Evolutionary conservation across 73 alveolate genomes (phyloP), one percentile per base, ranked within the genome.

Genomic region (Paramecium octaurelia): DNA sequence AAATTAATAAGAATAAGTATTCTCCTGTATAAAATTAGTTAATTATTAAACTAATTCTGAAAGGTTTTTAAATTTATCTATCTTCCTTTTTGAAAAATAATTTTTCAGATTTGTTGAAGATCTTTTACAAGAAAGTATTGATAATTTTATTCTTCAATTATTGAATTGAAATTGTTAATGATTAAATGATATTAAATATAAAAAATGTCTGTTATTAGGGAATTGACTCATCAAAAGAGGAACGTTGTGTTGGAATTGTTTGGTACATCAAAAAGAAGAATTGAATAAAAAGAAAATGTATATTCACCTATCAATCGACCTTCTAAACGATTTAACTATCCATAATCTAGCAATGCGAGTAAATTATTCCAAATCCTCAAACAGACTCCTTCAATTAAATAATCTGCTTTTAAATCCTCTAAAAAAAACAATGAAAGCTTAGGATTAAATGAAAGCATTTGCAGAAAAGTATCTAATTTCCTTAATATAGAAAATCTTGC

Each of bases 201-300:
- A 29, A 35, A 71, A 71, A 80, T 80, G 91, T 80, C 91, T 80
- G 91, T 80, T 80, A 80, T 80, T 80, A 42, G 91, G 16, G 91
- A 80, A 40, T 42, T 80, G 73, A 43, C 54, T 80, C 91, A 80
- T 80, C 23, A 42, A 36, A 80, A 80, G 27, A 80, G 54, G 44
- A 80, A 80, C 46, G 69, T 80, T 4, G 91, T 80, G 12, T 35
- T 80, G 11, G 91, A 80, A 21, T 64, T 80, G 29, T 80, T 80
- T 80, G 91, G 91, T 20, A 80, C 46, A 21, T 80, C 91, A 8
- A 80, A 80, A 43, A 80, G 44, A 36, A 36, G 48, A 20, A n/a
- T 44, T 14, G 46, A 24, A 43, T 42, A 43, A 23, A 80, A 80
- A 44, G 91, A 80, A 80, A 80, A 80, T 64, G 27, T 44, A 10